These are phyloP conservation scores for Sonneratia alba DNA, from an alignment of 345 rosid species.

Conservation along the genomic window DNA sequence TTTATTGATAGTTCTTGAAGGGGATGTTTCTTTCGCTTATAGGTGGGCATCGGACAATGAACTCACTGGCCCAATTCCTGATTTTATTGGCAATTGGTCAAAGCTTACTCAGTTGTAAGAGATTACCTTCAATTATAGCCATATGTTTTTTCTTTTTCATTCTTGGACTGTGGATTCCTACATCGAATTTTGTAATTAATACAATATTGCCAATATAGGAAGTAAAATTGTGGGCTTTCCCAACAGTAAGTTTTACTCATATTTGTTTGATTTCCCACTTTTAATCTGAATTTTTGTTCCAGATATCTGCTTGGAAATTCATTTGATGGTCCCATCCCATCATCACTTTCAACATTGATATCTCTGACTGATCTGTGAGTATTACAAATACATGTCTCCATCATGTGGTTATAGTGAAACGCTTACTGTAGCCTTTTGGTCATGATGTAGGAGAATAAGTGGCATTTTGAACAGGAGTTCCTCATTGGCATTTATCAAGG, in stretches of 20 bases:
- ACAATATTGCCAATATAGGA: no score
- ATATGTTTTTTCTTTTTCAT: neutral
- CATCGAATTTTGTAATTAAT: no score
- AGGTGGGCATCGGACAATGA: constrained; percentile 38
- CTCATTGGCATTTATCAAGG: constrained; percentile 7
- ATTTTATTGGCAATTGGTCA: constrained; percentile 48
- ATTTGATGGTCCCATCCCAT: constrained; percentile 5
- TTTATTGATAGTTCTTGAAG: neutral
- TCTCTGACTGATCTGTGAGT: constrained; percentile 4
- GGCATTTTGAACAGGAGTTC: constrained; percentile 9
- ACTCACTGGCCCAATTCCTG: constrained; percentile 46
- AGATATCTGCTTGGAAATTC: constrained; percentile 4
- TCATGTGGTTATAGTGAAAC: neutral
- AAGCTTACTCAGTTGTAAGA: constrained; percentile 37
- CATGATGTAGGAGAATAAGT: constrained; percentile 9
- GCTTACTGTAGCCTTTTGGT: neutral
- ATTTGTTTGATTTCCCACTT: neutral
- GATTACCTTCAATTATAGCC: neutral
- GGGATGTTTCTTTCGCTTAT: constrained; percentile 6
- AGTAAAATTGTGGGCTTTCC: neutral
- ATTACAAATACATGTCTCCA: neutral
- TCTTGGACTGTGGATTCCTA: neutral
- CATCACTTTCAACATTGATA: constrained; percentile 3
- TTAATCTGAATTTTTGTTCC: neutral
- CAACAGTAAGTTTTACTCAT: neutral